Evolutionary conservation across 805 yeast genomes (phyloP).

Genomic region (Candida sonorensis): DNA sequence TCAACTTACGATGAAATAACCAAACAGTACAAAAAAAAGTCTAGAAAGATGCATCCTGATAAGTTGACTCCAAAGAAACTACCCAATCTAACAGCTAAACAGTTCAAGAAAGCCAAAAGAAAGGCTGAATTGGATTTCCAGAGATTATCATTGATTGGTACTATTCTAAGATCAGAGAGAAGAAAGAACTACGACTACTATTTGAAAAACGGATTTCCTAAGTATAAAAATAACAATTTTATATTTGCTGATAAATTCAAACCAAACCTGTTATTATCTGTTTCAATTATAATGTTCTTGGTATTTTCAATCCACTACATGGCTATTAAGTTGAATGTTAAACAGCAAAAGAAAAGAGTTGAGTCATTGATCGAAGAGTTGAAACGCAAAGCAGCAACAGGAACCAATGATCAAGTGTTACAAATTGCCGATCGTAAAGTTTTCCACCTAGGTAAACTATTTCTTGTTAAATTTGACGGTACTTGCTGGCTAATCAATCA

Average conservation of each 20-base stretch:
- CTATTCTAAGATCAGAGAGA: conserved; percentile 57
- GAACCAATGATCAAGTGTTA: conserved; percentile 1
- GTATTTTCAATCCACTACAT: conserved; percentile 53
- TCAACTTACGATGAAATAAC: conserved; percentile 48
- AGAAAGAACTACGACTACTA: conserved; percentile 81
- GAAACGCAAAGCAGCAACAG: conserved; percentile 45
- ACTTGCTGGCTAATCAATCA: conserved; percentile 49
- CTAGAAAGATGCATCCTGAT: conserved; percentile 82
- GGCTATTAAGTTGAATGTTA: conserved; percentile 45
- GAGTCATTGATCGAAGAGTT: conserved; percentile 40
- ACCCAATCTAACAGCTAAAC: conserved; percentile 29
- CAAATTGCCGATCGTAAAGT: conserved; percentile 44
- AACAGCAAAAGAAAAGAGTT: conserved; percentile 53
- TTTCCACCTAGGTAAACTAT: conserved; percentile 38
- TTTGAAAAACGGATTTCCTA: conserved; percentile 77
- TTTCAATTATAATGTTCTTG: conserved; percentile 43
- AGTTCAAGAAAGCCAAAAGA: conserved; percentile 28
- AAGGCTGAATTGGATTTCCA: conserved; percentile 67
- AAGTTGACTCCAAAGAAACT: conserved; percentile 37
- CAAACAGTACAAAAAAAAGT: conserved; percentile 62
- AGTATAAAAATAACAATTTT: conserved; percentile 63
- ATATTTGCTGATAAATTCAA: conserved; percentile 52
- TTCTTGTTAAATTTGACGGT: conserved; percentile 53
- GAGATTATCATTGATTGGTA: conserved; percentile 67
- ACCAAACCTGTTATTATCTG: conserved; percentile 53